These are phyloP conservation scores for Sanghuangporus weigelae DNA, from an alignment of 1,284 basidiomycete genomes.

Conservation along the genomic window DNA sequence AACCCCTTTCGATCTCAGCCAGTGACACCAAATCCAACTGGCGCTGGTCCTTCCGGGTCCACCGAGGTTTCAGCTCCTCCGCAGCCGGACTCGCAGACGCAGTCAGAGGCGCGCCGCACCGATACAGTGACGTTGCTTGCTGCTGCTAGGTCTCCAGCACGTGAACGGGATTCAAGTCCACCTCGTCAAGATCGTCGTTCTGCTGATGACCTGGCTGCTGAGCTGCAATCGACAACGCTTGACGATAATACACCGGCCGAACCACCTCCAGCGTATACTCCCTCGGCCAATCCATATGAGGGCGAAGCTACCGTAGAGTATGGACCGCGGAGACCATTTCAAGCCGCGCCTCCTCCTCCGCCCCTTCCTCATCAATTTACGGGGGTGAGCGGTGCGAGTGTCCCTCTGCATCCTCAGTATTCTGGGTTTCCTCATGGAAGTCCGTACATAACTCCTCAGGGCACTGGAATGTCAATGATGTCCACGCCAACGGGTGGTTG, in stretches of 20 bases:
- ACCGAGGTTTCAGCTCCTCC: background rate
- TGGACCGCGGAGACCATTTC: slow-evolving; percentile 60
- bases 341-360: slow-evolving; percentile 33
- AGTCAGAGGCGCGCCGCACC: background rate
- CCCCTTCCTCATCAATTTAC: slow-evolving; percentile 12
- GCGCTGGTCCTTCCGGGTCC: slow-evolving; percentile 12
- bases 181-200: background rate
- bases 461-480: slow-evolving; percentile 1
- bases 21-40: slow-evolving; percentile 25
- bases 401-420: background rate
- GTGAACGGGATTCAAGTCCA: background rate
- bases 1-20: slow-evolving; percentile 31
- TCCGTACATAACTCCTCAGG: slow-evolving; percentile 9
- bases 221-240: slow-evolving; percentile 11
- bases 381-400: background rate
- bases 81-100: slow-evolving; percentile 7
- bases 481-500: slow-evolving; percentile 10
- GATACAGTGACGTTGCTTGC: background rate
- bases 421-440: slow-evolving; percentile 4
- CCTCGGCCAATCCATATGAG: slow-evolving; percentile 41
- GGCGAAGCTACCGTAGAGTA: slow-evolving; percentile 59
- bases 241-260: slow-evolving; percentile 27
- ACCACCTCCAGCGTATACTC: slow-evolving; percentile 65
- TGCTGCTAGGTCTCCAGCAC: background rate
- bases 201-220: slow-evolving; percentile 6